A percentile compares a stretch with the other conserved stretches of the same genome.
Conservation (phyloP, 1,284 basidiomycete genomes). For the Cryptococcus sp. region DNA sequence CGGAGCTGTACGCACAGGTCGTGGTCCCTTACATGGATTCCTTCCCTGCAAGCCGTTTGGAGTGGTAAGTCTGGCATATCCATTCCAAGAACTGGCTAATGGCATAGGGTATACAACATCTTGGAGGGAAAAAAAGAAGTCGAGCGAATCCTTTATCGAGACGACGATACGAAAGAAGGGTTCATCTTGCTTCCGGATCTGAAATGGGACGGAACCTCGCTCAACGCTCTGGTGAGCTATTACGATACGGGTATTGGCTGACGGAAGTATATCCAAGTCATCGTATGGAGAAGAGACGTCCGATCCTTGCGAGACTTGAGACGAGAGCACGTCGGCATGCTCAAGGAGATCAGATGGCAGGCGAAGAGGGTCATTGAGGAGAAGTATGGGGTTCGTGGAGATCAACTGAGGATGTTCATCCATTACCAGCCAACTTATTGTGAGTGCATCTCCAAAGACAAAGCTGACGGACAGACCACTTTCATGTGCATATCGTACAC, state of each 20-base stretch:
- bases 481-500: slow-evolving; percentile 91
- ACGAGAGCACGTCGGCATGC: slow-evolving; percentile 60
- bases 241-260: neutral
- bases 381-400: slow-evolving; percentile 62
- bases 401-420: slow-evolving; percentile 70
- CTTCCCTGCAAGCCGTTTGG: slow-evolving; percentile 66
- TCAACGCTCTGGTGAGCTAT: slow-evolving; percentile 46
- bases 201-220: slow-evolving; percentile 80
- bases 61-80: slow-evolving; percentile 58
- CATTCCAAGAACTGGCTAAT: neutral
- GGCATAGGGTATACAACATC: slow-evolving; percentile 84
- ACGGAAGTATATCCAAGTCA: slow-evolving; percentile 65
- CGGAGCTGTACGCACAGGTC: slow-evolving; percentile 61
- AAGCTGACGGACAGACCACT: slow-evolving; percentile 62
- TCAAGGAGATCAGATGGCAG: slow-evolving; percentile 57
- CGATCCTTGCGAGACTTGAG: slow-evolving; percentile 66
- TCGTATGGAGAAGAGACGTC: slow-evolving; percentile 57
- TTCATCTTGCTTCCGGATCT: slow-evolving; percentile 86
- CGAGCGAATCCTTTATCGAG: slow-evolving; percentile 66
- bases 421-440: slow-evolving; percentile 98
- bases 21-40: slow-evolving; percentile 72
- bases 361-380: slow-evolving; percentile 64
- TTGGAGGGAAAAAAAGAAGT: slow-evolving; percentile 72
- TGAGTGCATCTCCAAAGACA: slow-evolving; percentile 48
- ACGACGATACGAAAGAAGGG: slow-evolving; percentile 53